Evolutionary conservation across 139 green algal genomes (phyloP).

Genomic region (Dunaliella sp.): DNA sequence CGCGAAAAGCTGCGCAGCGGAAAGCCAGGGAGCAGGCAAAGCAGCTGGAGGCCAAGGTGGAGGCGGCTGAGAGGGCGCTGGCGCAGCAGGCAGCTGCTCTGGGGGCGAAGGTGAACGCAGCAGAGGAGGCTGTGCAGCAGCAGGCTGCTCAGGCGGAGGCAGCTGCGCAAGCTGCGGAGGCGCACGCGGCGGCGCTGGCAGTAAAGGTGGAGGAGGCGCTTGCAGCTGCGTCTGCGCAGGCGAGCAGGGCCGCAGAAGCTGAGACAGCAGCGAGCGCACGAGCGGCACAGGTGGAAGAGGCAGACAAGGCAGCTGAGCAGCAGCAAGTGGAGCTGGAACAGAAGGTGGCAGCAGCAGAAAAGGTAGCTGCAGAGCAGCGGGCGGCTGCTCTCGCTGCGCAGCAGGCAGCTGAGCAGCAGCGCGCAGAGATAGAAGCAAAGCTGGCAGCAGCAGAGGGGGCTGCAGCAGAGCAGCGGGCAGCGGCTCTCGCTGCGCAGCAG

Average conservation of each 20-base stretch:
- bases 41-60: neutral
- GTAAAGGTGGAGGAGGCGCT: neutral
- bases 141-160: neutral
- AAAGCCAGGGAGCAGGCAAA: neutral
- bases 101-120: neutral
- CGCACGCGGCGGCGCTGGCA: neutral
- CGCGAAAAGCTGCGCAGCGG: neutral
- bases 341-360: no score
- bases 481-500: neutral
- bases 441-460: neutral
- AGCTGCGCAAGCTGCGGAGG: neutral
- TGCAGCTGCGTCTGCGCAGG: no score
- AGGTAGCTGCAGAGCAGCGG: no score
- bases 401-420: neutral
- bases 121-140: neutral
- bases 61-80: neutral
- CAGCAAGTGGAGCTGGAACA: no score
- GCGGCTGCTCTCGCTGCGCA: no score
- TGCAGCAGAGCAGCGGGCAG: neutral
- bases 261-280: no score
- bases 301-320: no score
- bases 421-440: neutral
- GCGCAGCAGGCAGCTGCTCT: neutral
- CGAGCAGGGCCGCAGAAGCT: no score
- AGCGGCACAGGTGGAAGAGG: no score